Base-by-base conservation (phyloP, 306 rosid species). In the Lagenaria siceraria region DNA sequence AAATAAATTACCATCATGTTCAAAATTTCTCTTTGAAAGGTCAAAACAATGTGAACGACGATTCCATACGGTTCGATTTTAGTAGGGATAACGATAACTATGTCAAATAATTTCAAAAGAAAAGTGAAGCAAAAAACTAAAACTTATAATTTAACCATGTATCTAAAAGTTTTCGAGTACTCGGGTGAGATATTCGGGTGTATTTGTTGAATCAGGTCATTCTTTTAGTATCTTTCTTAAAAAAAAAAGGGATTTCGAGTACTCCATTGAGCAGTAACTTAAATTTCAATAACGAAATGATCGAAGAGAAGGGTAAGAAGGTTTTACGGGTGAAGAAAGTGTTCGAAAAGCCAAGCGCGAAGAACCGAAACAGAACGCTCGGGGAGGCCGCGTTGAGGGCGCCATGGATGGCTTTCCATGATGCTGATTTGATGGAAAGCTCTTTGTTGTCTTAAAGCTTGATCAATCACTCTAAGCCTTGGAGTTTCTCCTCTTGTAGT, bases 371-470 rank as follows among this genome's bases (percentile, higher is more conserved):
- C 98, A 4, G 98, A 90, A 8, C 97, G 80, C 46, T 94, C 97
- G 0, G 98, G 98, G 36, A 94, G 98, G 81, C 98, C 98, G 18
- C 98, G 98, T 75, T 94, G 98, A 49, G 98, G 98, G 31, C 98
- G 81, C 98, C 98, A 94, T 1, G 99, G 99, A 76, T 96, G 99
- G 11, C 79, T 88, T 74, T 96, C 99, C 96, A 96, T 92, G 89
- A 96, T 83, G 83, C 58, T 87, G 78, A 92, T 90, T 81, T 96
- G 99, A 38, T 96, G 99, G 40, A 90, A 92, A 1, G 97, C 98
- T 56, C 91, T 82, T 66, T 92, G 98, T 78, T 92, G 97, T 24
- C 98, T 83, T 1, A 96, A 77, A 11, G 96, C 46, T 72, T 90
- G 97, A 53, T 96, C 99, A 21, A 96, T 87, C n/a, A 87, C 42